A percentile compares a stretch with the other conserved stretches of the same genome.
These are phyloP conservation scores for Aureobasidium lini DNA, from an alignment of 2,329 filamentous ascomycete species.

Conservation along the genomic window DNA sequence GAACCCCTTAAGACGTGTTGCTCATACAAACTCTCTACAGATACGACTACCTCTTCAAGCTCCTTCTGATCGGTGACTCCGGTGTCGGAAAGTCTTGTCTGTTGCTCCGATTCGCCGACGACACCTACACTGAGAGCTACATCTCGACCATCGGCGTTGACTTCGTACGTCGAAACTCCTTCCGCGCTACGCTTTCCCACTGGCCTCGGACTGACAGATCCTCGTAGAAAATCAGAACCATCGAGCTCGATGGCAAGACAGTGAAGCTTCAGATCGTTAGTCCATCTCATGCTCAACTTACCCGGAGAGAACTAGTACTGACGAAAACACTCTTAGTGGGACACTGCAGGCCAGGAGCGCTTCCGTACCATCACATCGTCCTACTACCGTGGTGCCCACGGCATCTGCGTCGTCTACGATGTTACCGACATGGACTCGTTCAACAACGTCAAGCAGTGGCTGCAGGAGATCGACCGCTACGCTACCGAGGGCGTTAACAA, in stretches of 20 bases:
- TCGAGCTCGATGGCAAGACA: constrained; percentile 98
- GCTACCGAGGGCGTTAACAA: constrained; percentile 99
- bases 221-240: constrained; percentile 93
- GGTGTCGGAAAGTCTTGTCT: constrained; percentile 99
- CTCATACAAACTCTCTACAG: constrained; percentile 40
- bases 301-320: constrained; percentile 6
- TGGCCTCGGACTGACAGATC: constrained; percentile 25
- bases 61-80: constrained; percentile 99
- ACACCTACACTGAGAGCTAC: constrained; percentile 99
- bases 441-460: constrained; percentile 99
- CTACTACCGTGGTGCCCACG: constrained; percentile 98
- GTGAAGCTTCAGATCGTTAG: constrained; percentile 98
- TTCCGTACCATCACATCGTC: constrained; percentile 99
- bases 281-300: constrained; percentile 18
- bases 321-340: constrained; percentile 61
- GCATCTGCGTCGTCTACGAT: constrained; percentile 99
- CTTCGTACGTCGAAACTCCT: constrained; percentile 61
- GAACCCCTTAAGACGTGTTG: constrained; percentile 8
- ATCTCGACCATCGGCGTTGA: constrained; percentile 99
- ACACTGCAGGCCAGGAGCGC: constrained; percentile 96
- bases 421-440: constrained; percentile 99
- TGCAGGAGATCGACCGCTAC: constrained; percentile 98
- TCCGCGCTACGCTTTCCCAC: not conserved
- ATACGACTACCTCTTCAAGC: constrained; percentile 99
- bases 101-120: constrained; percentile 94